phyloP scores from a whole-genome alignment of 768 basidiomycete genomes.

The Hortiboletus flavorubellus region DNA sequence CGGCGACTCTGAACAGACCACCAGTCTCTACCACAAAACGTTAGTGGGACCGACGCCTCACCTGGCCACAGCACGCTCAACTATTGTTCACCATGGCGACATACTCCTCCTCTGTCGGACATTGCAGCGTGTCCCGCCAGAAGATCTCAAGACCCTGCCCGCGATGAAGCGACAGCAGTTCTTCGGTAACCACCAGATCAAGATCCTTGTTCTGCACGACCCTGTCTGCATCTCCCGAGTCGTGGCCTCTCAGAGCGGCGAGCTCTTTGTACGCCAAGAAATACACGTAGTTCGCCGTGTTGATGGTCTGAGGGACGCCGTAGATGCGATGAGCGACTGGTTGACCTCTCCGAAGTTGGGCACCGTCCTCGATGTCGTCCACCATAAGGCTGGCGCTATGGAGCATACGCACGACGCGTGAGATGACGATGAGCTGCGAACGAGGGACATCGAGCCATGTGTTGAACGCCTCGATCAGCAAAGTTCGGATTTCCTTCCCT shows the following conservation, averaged over 20 bases:
- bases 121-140: conserved; percentile 88
- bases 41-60: conserved; percentile 45
- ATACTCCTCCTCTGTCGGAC: conserved; percentile 94
- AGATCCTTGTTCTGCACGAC: conserved; percentile 75
- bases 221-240: neutral
- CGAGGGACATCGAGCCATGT: conserved; percentile 81
- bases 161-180: conserved; percentile 83
- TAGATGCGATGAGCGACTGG: conserved; percentile 96
- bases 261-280: conserved; percentile 91
- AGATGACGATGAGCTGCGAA: conserved; percentile 68
- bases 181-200: conserved; percentile 41
- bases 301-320: conserved; percentile 95
- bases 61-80: conserved; percentile 48
- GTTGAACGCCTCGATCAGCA: conserved; percentile 92
- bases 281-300: conserved; percentile 95
- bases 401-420: conserved; percentile 85
- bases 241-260: conserved; percentile 15
- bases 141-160: conserved; percentile 94
- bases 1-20: conserved; percentile 84
- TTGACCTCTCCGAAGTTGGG: conserved; percentile 78
- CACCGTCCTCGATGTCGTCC: conserved; percentile 93
- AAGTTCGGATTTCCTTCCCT: conserved; percentile 88
- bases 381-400: conserved; percentile 95
- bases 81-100: conserved; percentile 96
- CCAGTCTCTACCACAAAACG: conserved; percentile 71